A percentile compares a stretch with the other conserved stretches of the same genome.
Conservation (phyloP, 169 alveolate genomes). For the Plasmodium ovale region DNA sequence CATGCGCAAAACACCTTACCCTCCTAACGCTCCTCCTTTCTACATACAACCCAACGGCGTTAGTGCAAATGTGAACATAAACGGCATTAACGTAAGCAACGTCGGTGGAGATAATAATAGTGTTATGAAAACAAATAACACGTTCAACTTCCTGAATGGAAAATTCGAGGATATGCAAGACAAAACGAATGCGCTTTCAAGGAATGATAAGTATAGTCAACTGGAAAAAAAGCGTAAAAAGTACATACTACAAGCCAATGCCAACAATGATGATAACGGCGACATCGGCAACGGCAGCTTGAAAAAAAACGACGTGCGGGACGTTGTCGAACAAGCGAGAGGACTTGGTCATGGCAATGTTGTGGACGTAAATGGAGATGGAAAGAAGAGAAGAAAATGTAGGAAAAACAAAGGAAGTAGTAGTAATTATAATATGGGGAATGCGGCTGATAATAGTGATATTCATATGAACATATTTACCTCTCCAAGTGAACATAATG, state of each 20-base stretch:
- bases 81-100: too few species aligned
- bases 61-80: too few species aligned
- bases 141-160: too few species aligned
- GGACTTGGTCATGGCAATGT: neutral
- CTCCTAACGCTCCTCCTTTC: neutral
- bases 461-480: too few species aligned
- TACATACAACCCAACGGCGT: too few species aligned
- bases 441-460: neutral
- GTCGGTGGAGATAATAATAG: too few species aligned
- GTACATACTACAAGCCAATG: constrained; percentile 13
- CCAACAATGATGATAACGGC: neutral
- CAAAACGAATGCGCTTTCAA: neutral
- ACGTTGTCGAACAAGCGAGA: neutral
- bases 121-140: too few species aligned
- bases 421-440: neutral
- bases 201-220: constrained; percentile 5
- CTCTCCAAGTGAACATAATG: too few species aligned
- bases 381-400: constrained; percentile 30
- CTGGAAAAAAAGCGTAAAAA: constrained; percentile 31
- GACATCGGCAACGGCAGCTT: neutral
- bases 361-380: neutral
- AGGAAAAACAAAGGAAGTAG: constrained; percentile 23
- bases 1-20: neutral
- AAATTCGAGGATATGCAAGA: constrained; percentile 7
- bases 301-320: neutral